Evolutionary conservation across 257 asterid genomes (phyloP), one percentile per base, ranked within the genome.

Genomic region (Dorcoceras hygrometricum): DNA sequence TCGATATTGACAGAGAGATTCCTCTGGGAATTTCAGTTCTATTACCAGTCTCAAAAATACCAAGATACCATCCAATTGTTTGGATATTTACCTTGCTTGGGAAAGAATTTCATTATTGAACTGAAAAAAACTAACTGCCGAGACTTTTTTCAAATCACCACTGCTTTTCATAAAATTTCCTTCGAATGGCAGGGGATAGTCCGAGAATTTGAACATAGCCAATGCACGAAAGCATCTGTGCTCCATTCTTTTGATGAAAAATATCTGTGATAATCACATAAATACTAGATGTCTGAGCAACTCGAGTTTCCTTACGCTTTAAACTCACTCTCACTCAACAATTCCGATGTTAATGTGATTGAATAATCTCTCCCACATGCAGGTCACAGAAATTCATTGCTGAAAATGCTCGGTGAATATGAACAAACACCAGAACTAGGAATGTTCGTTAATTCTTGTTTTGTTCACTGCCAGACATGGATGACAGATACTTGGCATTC

Each of bases 401-500:
- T 92, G 39, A 79, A 72, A 71, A 73, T 78, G 10, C 86, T 92
- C 1, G 18, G 71, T 14, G 80, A 75, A 63, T 78, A 89, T 76
- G 80, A 78, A 71, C 63, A 84, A 78, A 87, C 70, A 14, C 71
- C 64, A 50, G 83, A 86, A 72, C 75, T 75, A 57, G 97, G 98
- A 18, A 61, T 89, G 83, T 92, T 89, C 67, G 76, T 92, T 73
- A 78, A 87, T 79, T 92, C 98, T 63, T 92, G 98, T 76, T 92
- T 84, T 68, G 51, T 63, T 67, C 98, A 92, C 77, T 92, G 97
- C 81, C 96, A 92, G 77, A 89, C 95, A 65, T 85, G 95, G 97
- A 82, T 66, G 32, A 54, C 89, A 32, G 84, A 79, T 77, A 89
- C 95, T 60, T 92, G 98, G 97, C 97, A 92, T 80, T 86, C 98